A percentile compares a stretch with the other conserved stretches of the same genome.
These are phyloP conservation scores for Nephelium lappaceum DNA, from an alignment of 345 rosid species.

Conservation along the genomic window DNA sequence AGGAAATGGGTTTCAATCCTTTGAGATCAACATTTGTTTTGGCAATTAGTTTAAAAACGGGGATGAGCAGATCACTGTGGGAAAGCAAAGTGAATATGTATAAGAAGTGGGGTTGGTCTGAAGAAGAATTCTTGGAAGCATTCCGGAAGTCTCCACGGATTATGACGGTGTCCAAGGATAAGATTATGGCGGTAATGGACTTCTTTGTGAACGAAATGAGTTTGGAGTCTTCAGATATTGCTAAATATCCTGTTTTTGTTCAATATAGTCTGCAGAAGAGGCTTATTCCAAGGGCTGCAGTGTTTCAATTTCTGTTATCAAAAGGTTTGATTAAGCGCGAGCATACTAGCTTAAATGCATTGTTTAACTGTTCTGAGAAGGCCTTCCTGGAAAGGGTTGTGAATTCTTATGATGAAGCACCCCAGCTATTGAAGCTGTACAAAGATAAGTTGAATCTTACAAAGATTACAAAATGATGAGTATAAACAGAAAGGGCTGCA, in stretches of 20 bases:
- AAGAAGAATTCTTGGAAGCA: slow-evolving; percentile 20
- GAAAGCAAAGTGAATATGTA: slow-evolving; percentile 16
- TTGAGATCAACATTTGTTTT: slow-evolving; percentile 2
- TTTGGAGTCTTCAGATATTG: slow-evolving; percentile 16
- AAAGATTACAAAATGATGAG: not conserved
- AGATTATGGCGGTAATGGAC: slow-evolving; percentile 26
- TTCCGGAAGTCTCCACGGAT: slow-evolving; percentile 15
- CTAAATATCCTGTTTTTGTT: not conserved
- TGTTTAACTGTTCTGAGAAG: not conserved
- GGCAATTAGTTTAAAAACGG: slow-evolving; percentile 9
- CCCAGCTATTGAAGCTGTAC: slow-evolving; percentile 15
- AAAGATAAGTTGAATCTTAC: not conserved
- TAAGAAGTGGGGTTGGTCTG: slow-evolving; percentile 36
- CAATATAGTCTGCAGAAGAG: slow-evolving; percentile 14
- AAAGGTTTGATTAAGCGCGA: slow-evolving; percentile 6
- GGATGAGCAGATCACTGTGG: slow-evolving; percentile 22
- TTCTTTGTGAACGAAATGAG: slow-evolving; percentile 21
- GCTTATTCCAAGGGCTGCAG: slow-evolving; percentile 2
- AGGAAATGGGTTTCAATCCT: slow-evolving; percentile 31
- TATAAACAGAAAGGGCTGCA: not conserved
- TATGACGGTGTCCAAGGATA: slow-evolving; percentile 19
- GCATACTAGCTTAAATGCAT: not conserved
- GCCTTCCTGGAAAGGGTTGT: not conserved
- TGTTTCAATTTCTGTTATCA: not conserved
- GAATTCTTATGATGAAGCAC: slow-evolving; percentile 12